These are phyloP conservation scores for Xylariaceae sp. DNA, from an alignment of 2,329 filamentous ascomycete genomes.

Conservation along the genomic window DNA sequence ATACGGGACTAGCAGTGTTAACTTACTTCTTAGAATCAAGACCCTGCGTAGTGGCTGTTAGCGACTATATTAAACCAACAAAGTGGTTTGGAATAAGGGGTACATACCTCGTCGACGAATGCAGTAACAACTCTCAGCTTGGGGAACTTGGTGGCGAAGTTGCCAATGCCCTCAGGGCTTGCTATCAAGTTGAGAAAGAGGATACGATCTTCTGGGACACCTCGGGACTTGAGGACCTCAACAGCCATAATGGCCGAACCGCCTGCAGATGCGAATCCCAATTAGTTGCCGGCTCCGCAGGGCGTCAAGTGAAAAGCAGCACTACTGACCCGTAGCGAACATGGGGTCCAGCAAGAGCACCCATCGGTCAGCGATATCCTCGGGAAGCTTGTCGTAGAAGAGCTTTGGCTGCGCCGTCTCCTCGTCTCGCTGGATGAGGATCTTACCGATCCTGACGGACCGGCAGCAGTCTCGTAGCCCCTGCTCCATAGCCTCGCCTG, in stretches of 20 bases:
- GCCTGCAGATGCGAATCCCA: conserved; percentile 46
- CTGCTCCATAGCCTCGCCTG: conserved; percentile 97
- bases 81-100: background rate
- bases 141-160: conserved; percentile 85
- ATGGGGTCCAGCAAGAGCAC: conserved; percentile 95
- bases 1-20: background rate
- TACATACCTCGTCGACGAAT: conserved; percentile 73
- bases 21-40: conserved; percentile 94
- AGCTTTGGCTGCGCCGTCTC: conserved; percentile 87
- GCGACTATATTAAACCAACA: conserved; percentile 4
- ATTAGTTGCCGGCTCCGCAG: conserved; percentile 11
- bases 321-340: conserved; percentile 80
- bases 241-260: conserved; percentile 97
- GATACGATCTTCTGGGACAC: conserved; percentile 91
- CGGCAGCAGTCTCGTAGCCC: conserved; percentile 93
- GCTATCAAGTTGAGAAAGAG: conserved; percentile 95
- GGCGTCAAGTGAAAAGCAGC: background rate
- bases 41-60: conserved; percentile 47
- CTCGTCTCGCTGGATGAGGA: conserved; percentile 94
- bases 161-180: conserved; percentile 86
- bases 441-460: conserved; percentile 97
- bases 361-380: conserved; percentile 90
- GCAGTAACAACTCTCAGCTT: conserved; percentile 88
- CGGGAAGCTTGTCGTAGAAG: conserved; percentile 96
- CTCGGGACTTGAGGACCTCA: conserved; percentile 81